A percentile compares a stretch with the other conserved stretches of the same genome.
Evolutionary conservation across 768 basidiomycete genomes (phyloP).

Genomic region (Pleurotus tuber-regium): DNA sequence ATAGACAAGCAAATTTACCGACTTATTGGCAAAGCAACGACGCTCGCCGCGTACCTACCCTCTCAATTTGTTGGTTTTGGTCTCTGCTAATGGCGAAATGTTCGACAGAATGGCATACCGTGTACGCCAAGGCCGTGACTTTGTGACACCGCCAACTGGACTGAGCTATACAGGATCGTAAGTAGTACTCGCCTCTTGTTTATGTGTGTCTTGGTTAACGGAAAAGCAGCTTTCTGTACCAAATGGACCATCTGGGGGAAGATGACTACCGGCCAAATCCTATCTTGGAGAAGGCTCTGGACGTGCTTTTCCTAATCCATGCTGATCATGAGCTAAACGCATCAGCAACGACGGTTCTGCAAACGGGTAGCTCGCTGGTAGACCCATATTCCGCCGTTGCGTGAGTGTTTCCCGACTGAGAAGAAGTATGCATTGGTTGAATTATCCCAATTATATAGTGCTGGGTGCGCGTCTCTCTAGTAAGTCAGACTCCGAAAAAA

Average conservation of each 20-base stretch:
- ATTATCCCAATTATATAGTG: conserved; percentile 35
- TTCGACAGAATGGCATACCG: conserved; percentile 83
- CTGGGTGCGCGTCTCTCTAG: conserved; percentile 89
- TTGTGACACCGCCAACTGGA: conserved; percentile 80
- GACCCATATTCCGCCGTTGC: conserved; percentile 89
- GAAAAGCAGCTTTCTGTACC: conserved; percentile 71
- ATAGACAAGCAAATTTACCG: conserved; percentile 95
- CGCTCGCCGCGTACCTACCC: conserved; percentile 73
- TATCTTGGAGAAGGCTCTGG: conserved; percentile 82
- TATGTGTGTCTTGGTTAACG: conserved; percentile 5
- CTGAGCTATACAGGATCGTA: conserved; percentile 84
- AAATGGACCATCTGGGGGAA: conserved; percentile 81
- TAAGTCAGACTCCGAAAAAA: conserved; percentile 35
- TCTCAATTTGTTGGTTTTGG: neutral
- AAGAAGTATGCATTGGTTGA: too few relatives aligned
- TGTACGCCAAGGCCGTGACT: conserved; percentile 85
- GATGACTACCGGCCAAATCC: conserved; percentile 78
- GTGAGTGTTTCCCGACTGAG: conserved; percentile 32
- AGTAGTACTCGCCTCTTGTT: conserved; percentile 21
- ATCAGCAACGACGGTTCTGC: conserved; percentile 80
- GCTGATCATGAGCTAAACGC: conserved; percentile 93
- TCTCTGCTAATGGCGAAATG: neutral
- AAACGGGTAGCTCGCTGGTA: conserved; percentile 85
- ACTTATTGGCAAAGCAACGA: conserved; percentile 85
- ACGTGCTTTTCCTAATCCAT: conserved; percentile 83